These are phyloP conservation scores for Salvia sclarea DNA, from an alignment of 305 asterid genomes.

Conservation along the genomic window DNA sequence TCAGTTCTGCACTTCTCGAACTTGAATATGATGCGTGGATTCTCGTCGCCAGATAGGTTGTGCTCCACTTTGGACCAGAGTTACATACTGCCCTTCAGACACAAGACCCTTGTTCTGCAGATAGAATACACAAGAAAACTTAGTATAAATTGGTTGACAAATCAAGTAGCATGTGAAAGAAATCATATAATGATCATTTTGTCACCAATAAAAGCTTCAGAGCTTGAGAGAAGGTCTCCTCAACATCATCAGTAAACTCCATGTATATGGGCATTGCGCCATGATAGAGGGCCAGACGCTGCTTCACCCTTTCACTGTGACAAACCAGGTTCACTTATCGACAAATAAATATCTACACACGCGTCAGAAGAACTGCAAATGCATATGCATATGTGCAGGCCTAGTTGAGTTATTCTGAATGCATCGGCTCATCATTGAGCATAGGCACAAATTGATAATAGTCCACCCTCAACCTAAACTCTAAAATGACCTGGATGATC, in stretches of 20 bases:
- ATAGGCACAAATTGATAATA: neutral
- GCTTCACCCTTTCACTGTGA: constrained; percentile 83
- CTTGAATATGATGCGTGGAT: constrained; percentile 86
- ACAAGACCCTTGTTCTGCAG: constrained; percentile 68
- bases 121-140: no score
- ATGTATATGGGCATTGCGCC: constrained; percentile 83
- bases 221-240: constrained; percentile 80
- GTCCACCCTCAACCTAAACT: neutral
- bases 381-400: neutral
- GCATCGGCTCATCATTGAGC: neutral
- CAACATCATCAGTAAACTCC: constrained; percentile 76
- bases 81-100: constrained; percentile 74
- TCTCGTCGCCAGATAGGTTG: constrained; percentile 97
- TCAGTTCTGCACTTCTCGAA: constrained; percentile 67
- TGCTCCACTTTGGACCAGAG: constrained; percentile 97
- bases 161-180: neutral
- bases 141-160: neutral
- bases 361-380: neutral
- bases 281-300: constrained; percentile 79
- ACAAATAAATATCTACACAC: constrained; percentile 1
- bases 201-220: constrained; percentile 65
- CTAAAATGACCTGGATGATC: neutral
- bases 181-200: constrained; percentile 22
- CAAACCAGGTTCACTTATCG: neutral
- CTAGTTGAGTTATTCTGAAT: neutral